These are phyloP conservation scores for Globisporangium megalacanthum DNA, from an alignment of 352 stramenopile genomes.

Conservation along the genomic window DNA sequence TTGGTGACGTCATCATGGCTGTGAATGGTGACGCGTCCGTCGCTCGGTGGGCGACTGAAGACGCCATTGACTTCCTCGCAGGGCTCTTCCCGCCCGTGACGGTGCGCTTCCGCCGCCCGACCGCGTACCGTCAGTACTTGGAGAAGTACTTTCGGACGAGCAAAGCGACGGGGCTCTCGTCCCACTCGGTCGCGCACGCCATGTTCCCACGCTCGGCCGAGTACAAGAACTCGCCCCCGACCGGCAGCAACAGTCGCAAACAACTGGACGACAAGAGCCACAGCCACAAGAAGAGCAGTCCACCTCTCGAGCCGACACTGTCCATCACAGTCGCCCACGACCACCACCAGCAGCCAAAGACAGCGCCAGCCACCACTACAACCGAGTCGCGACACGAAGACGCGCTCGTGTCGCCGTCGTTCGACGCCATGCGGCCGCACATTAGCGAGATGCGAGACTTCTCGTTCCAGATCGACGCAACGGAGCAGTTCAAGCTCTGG, in stretches of 20 bases:
- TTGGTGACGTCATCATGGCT: constrained; percentile 63
- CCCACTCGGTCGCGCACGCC: constrained; percentile 39
- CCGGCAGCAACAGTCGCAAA: constrained; percentile 3
- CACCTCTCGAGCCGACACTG: not conserved
- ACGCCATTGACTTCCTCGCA: constrained; percentile 51
- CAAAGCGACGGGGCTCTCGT: constrained; percentile 22
- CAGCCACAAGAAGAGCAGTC: constrained; percentile 1
- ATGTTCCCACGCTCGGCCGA: constrained; percentile 68
- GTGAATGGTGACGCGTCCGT: constrained; percentile 52
- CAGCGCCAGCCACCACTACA: not conserved
- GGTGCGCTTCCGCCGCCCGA: constrained; percentile 46
- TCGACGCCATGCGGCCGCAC: not conserved
- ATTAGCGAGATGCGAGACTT: constrained; percentile 36
- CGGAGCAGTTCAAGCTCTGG: constrained; percentile 52
- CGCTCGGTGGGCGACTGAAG: constrained; percentile 39
- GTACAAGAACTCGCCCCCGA: constrained; percentile 39
- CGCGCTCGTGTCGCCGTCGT: not conserved
- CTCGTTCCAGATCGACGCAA: constrained; percentile 38
- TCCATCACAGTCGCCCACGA: not conserved
- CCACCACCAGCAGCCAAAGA: not conserved
- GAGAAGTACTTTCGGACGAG: constrained; percentile 34
- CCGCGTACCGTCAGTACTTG: constrained; percentile 54
- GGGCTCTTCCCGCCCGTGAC: constrained; percentile 38
- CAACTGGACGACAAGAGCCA: not conserved
- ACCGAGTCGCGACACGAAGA: not conserved